Percentiles rank a stretch among this genome's conserved stretches.
These are phyloP conservation scores for Oryza glaberrima DNA, from an alignment of 176 grass and related monocot genomes.

Conservation along the genomic window DNA sequence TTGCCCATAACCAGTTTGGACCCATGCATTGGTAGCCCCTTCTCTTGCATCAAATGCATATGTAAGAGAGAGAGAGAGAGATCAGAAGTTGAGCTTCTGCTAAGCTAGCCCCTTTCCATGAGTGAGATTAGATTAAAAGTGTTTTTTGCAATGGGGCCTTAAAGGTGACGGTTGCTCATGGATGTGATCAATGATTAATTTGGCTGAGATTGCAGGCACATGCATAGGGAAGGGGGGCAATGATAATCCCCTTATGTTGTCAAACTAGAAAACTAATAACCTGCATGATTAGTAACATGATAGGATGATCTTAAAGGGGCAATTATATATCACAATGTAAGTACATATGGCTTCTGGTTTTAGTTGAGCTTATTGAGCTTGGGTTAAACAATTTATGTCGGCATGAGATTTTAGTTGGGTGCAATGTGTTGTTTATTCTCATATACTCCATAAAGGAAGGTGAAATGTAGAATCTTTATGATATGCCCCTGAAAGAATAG, in stretches of 20 bases:
- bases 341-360: slow-evolving; percentile 36
- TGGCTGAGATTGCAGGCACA: slow-evolving; percentile 63
- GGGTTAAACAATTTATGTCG: slow-evolving; percentile 44
- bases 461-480: slow-evolving; percentile 40
- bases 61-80: slow-evolving; percentile 23
- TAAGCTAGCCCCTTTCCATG: slow-evolving; percentile 40
- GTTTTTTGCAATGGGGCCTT: slow-evolving; percentile 34
- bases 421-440: slow-evolving; percentile 33
- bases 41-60: slow-evolving; percentile 40
- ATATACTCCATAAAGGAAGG: slow-evolving; percentile 37
- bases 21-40: slow-evolving; percentile 40
- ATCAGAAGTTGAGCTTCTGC: slow-evolving; percentile 37
- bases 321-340: slow-evolving; percentile 47
- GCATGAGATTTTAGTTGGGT: slow-evolving; percentile 48
- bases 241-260: slow-evolving; percentile 63
- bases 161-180: slow-evolving; percentile 58
- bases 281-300: slow-evolving; percentile 67
- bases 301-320: slow-evolving; percentile 51
- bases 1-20: slow-evolving; percentile 77
- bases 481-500: slow-evolving; percentile 23
- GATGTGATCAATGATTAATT: slow-evolving; percentile 75
- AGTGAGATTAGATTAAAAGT: slow-evolving; percentile 48
- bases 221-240: slow-evolving; percentile 58
- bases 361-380: slow-evolving; percentile 39
- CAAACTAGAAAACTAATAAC: slow-evolving; percentile 53